Evolutionary conservation across 31 red algal species (phyloP), one percentile per base, ranked within the genome.

Genomic region (Odonthalia washingtoniensis): DNA sequence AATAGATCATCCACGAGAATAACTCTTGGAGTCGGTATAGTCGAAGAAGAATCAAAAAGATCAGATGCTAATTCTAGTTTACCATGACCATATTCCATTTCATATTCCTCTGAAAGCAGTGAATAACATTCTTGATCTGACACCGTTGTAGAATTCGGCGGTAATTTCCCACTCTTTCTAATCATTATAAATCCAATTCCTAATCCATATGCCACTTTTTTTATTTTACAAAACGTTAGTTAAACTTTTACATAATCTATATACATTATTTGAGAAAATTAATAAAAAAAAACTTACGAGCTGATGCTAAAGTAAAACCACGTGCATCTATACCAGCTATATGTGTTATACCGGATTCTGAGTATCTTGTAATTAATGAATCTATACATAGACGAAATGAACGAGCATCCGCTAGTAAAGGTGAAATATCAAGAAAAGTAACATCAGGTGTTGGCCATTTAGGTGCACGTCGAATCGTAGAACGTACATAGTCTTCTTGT

Each of bases 1-100:
- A 95, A 77, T 35, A 95, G 64, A 43, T 95, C 94, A 63, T 95
- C 94, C 1, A 95, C 61, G 3, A 95, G 78, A 46, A 95, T 4
- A 24, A 95, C 89, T 31, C 88, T 88, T 31, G 83, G 78, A 21
- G 49, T 78, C 3, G 81, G 41, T 4, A 79, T 72, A n/a, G n/a
- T n/a, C 21, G 70, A 46, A 3, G 84, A 78, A n/a, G 41, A 36
- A 4, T 72, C 83, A 68, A 90, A 86, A 17, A 81, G 26, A 62
- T 74, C 82, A 18, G 72, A 70, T 1, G 61, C 61, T n/a, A 95
- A 52, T 70, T 95, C 74, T 62, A 95, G 42, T 40, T 84, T 62
- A 21, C 75, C 80, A 16, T 26, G 38, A 33, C 93, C 93, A 86
- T 95, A 95, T 84, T 95, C 93, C 77, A 89, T 84, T 46, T 74